Percentiles rank a stretch among this genome's conserved stretches.
Conservation (phyloP, 1,139 yeast genomes). For the Suhomyces chickasaworum region DNA sequence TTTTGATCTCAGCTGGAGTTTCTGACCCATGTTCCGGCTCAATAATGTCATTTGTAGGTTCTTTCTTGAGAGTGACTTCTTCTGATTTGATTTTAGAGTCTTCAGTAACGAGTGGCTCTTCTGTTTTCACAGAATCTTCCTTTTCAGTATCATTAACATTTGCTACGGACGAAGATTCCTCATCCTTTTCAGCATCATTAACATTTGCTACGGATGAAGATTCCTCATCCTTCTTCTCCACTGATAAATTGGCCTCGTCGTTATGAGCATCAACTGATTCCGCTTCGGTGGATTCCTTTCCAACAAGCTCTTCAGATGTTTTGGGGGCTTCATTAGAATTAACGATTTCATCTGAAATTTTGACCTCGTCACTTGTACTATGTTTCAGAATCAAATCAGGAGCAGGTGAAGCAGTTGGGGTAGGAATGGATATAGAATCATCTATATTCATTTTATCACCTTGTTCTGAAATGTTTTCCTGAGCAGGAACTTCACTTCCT, state of each 20-base stretch:
- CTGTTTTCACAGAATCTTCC: background rate
- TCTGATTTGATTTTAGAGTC: background rate
- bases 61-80: background rate
- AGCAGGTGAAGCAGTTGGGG: too few species aligned
- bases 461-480: background rate
- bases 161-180: too few species aligned
- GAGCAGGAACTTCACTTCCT: background rate
- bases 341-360: background rate
- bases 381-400: too few species aligned
- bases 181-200: background rate
- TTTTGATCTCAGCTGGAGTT: background rate
- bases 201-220: too few species aligned
- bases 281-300: background rate
- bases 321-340: background rate
- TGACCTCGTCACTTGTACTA: background rate
- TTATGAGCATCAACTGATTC: background rate
- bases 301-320: background rate
- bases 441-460: background rate
- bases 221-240: background rate
- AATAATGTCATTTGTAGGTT: background rate
- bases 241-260: background rate
- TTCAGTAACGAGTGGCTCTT: background rate
- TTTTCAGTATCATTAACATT: background rate
- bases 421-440: too few species aligned
- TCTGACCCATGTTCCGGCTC: background rate